These are phyloP conservation scores for Aegilops speltoides DNA, from an alignment of 176 grass and related monocot genomes.

Conservation along the genomic window DNA sequence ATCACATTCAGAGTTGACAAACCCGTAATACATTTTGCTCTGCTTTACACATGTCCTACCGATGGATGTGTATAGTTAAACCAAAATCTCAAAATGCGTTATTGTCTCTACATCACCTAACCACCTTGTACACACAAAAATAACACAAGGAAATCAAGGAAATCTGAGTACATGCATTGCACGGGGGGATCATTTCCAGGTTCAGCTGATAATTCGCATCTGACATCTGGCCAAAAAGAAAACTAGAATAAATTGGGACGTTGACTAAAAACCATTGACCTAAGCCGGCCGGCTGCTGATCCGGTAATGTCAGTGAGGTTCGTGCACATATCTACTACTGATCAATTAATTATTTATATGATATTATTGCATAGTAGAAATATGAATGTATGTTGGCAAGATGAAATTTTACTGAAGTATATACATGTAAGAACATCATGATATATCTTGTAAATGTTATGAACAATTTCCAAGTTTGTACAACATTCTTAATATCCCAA, in stretches of 20 bases:
- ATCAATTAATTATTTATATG: background rate
- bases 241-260: background rate
- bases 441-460: too few relatives aligned
- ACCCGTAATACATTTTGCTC: background rate
- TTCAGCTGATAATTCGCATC: background rate
- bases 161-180: constrained; percentile 4
- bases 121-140: background rate
- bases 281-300: background rate
- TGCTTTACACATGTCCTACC: background rate
- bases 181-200: background rate
- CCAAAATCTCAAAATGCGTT: background rate
- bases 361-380: background rate
- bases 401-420: background rate
- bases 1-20: too few relatives aligned
- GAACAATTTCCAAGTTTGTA: too few relatives aligned
- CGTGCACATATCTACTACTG: background rate
- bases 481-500: background rate
- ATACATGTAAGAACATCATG: background rate
- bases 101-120: background rate
- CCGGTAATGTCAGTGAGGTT: background rate
- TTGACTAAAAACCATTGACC: background rate
- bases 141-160: background rate
- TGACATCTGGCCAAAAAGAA: background rate
- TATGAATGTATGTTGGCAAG: background rate
- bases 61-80: background rate